These are phyloP conservation scores for Erysimum cheiri DNA, from an alignment of 441 rosid genomes.

Conservation along the genomic window DNA sequence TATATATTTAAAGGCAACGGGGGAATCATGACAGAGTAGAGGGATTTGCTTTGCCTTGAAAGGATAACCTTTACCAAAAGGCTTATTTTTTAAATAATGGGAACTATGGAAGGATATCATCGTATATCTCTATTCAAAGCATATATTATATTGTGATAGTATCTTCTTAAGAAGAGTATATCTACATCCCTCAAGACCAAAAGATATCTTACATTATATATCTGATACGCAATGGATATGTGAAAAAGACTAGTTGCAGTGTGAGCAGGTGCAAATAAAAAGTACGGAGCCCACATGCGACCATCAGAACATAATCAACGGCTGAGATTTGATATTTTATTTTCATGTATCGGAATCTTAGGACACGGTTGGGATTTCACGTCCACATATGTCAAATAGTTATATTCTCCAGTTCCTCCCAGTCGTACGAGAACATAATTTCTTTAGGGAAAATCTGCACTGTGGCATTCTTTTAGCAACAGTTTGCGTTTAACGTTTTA, in stretches of 20 bases:
- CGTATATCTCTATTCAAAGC: constrained; percentile 19
- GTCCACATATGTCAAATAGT: constrained; percentile 19
- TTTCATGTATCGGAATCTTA: constrained; percentile 27
- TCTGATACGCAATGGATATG: constrained; percentile 40
- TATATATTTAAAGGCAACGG: constrained; percentile 7
- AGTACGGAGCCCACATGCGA: constrained; percentile 36
- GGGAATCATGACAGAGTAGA: constrained; percentile 39
- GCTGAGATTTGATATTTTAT: constrained; percentile 13
- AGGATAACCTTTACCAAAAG: constrained; percentile 31
- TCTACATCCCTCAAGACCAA: background rate
- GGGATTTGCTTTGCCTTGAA: constrained; percentile 41
- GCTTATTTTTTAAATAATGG: background rate
- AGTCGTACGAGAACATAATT: constrained; percentile 15
- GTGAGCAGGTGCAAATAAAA: constrained; percentile 40
- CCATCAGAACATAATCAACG: constrained; percentile 28
- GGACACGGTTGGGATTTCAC: constrained; percentile 30
- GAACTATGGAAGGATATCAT: constrained; percentile 23
- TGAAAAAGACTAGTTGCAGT: constrained; percentile 41
- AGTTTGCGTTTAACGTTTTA: background rate
- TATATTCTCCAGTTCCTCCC: background rate
- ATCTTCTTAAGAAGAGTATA: constrained; percentile 25
- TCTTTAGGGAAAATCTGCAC: background rate
- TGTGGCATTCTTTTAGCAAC: background rate
- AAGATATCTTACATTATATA: background rate
- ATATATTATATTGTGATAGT: constrained; percentile 26